Evolutionary conservation across 768 basidiomycete species (phyloP), one percentile per base, ranked within the genome.

Genomic region (Sporobolomyces roseus): DNA sequence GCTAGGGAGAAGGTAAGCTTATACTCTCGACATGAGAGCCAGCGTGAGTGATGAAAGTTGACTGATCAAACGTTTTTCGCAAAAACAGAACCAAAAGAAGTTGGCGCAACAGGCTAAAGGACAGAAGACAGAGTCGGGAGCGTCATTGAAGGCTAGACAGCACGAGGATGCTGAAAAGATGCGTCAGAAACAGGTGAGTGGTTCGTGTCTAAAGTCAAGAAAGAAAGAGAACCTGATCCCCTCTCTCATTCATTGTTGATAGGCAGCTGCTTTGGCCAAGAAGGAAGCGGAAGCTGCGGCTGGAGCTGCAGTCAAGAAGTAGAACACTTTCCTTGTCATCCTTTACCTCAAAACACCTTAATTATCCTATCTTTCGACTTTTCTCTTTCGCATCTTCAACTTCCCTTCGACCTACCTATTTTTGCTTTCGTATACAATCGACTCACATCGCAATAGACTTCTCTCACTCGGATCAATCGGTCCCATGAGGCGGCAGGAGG

Each of bases 61-160:
- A 17, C 43, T 3, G n/a, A 29, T 6, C 51, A 38, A 3, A 7
- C 27, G 23, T 41, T 41, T 7, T 46, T 46, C n/a, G n/a, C n/a
- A n/a, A n/a, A n/a, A n/a, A n/a, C 45, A 63, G 54, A 36, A 32
- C 3, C 65, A 72, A 46, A 67, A 67, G 35, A 72, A 72, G 63
- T 27, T 23, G 17, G 66, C 66, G 17, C 52, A 61, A 12, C 19
- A 23, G 8, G 27, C 29, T 25, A 68, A 68, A 32, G 45, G 61
- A 6, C 38, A 60, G 12, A 36, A 38, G 14, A 65, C 56, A 25
- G 63, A 68, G 33, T 30, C 46, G 3, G 60, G 30, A 35, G 29
- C 54, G 3, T 58, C 30, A 13, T 41, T 65, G 48, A 29, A 41
- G 23, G 53, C 54, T 3, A 16, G 63, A 2, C 53, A 58, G 35